These are phyloP conservation scores for Ploettnerulaceae sp. DNA, from an alignment of 2,329 filamentous ascomycete genomes.

Conservation along the genomic window DNA sequence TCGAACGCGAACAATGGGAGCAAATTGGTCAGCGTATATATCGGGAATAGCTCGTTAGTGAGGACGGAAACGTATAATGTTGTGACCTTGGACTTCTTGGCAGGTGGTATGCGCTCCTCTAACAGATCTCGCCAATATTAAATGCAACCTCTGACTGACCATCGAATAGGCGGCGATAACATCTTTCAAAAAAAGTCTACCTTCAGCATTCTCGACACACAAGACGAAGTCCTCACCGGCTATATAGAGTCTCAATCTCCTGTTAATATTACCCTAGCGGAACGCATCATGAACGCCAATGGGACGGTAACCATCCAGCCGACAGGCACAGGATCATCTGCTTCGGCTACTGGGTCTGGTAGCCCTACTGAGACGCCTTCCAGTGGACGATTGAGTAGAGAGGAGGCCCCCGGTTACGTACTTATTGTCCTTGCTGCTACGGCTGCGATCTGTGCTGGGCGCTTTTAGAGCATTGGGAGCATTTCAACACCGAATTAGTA, in stretches of 20 bases:
- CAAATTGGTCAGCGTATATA: slow-evolving; percentile 48
- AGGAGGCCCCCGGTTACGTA: neutral
- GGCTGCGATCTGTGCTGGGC: neutral
- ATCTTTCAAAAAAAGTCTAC: slow-evolving; percentile 42
- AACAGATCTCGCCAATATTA: neutral
- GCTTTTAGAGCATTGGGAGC: neutral
- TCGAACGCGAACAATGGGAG: slow-evolving; percentile 44
- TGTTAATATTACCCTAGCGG: slow-evolving; percentile 13
- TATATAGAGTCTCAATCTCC: slow-evolving; percentile 40
- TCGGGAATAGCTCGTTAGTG: slow-evolving; percentile 45
- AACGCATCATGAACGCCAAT: slow-evolving; percentile 14
- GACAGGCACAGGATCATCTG: neutral
- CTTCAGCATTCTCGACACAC: slow-evolving; percentile 46
- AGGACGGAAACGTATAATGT: slow-evolving; percentile 47
- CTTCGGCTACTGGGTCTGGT: neutral
- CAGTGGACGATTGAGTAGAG: neutral
- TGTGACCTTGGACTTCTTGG: slow-evolving; percentile 59
- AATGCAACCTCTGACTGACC: neutral
- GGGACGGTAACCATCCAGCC: neutral
- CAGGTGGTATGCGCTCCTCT: slow-evolving; percentile 33
- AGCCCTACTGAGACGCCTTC: neutral
- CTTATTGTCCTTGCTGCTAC: neutral
- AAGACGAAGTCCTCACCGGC: slow-evolving; percentile 48
- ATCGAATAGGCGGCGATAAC: slow-evolving; percentile 50
- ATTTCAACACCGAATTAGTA: neutral